Evolutionary conservation across 306 rosid species (phyloP).

Genomic region (Mimosa bimucronata): DNA sequence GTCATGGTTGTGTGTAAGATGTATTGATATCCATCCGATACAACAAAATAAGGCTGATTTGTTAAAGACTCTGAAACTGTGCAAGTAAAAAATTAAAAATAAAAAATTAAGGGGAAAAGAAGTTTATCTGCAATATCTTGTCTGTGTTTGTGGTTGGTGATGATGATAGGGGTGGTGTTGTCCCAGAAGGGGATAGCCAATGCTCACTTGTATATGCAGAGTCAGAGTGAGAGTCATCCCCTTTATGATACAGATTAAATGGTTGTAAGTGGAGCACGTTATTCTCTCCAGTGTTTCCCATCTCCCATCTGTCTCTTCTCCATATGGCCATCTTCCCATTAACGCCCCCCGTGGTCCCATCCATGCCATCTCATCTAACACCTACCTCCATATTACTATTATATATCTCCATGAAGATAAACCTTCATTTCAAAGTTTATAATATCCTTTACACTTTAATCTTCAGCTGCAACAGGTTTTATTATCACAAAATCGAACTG

Average conservation of each 20-base stretch:
- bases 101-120: background rate
- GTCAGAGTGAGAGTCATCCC: constrained; percentile 48
- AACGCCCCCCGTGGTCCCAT: constrained; percentile 78
- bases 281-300: constrained; percentile 69
- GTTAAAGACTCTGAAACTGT: constrained; percentile 35
- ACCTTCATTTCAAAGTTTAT: background rate
- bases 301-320: constrained; percentile 85
- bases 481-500: background rate
- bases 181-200: constrained; percentile 45
- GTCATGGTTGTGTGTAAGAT: constrained; percentile 52
- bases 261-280: constrained; percentile 70
- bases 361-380: constrained; percentile 46
- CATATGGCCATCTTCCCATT: constrained; percentile 69
- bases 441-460: constrained; percentile 5
- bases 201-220: constrained; percentile 46
- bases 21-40: constrained; percentile 21
- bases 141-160: constrained; percentile 25
- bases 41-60: constrained; percentile 47
- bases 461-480: background rate
- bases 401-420: constrained; percentile 32
- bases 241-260: constrained; percentile 65
- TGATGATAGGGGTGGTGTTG: constrained; percentile 37
- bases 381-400: constrained; percentile 36
- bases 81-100: background rate
- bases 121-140: constrained; percentile 18